phyloP scores from a whole-genome alignment of 441 rosid species.

The Pelargonium cotyledonis region DNA sequence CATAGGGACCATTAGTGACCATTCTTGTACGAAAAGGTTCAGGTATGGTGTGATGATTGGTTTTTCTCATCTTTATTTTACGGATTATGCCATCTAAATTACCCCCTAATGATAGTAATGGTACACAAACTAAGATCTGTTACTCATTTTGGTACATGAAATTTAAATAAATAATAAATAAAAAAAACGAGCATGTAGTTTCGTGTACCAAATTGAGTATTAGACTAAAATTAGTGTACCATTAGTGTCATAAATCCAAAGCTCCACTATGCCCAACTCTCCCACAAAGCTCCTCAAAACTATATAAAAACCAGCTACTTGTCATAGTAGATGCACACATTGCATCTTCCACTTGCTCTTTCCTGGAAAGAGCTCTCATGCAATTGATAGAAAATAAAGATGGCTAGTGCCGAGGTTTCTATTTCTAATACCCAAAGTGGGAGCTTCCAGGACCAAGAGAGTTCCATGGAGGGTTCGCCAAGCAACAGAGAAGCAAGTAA shows the following conservation, averaged over 20 bases:
- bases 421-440: slow-evolving; percentile 13
- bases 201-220: too few relatives aligned
- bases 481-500: slow-evolving; percentile 13
- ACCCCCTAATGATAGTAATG: too few relatives aligned
- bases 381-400: slow-evolving; percentile 3
- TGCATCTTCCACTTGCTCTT: slow-evolving; percentile 3
- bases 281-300: slow-evolving; percentile 14
- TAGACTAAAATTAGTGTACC: too few relatives aligned
- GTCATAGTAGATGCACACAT: slow-evolving; percentile 11
- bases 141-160: too few relatives aligned
- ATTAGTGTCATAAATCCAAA: neutral
- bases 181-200: too few relatives aligned
- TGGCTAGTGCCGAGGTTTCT: slow-evolving; percentile 29
- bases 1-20: neutral
- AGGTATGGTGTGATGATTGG: too few relatives aligned
- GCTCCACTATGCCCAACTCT: slow-evolving; percentile 10
- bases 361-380: neutral
- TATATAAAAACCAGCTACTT: neutral
- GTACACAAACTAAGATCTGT: too few relatives aligned
- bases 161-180: too few relatives aligned
- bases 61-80: too few relatives aligned
- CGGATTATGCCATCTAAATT: too few relatives aligned
- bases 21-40: neutral
- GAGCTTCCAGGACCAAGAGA: slow-evolving; percentile 21
- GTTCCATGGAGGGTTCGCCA: slow-evolving; percentile 9